Evolutionary conservation across 768 basidiomycete species (phyloP).

Genomic region (Leccinum arenicola): DNA sequence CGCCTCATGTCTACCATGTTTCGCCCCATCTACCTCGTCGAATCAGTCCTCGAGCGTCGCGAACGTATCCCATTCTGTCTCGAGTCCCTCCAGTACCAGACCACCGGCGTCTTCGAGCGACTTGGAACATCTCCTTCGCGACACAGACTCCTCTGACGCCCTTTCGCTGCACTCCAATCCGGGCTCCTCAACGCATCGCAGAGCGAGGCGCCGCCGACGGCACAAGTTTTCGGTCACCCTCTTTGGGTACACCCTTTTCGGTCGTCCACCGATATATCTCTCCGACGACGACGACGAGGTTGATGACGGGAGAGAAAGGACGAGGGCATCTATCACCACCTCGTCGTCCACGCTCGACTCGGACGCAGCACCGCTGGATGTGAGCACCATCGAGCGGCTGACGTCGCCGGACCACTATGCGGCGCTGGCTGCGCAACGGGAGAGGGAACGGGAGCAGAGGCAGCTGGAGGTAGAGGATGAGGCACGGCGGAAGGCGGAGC

Average conservation of each 20-base stretch:
- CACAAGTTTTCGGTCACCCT: slow-evolving; percentile 45
- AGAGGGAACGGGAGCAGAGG: slow-evolving; percentile 25
- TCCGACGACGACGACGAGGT: slow-evolving; percentile 45
- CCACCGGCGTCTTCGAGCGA: slow-evolving; percentile 30
- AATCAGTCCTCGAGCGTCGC: slow-evolving; percentile 4
- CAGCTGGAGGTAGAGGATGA: slow-evolving; percentile 37
- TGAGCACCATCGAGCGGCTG: slow-evolving; percentile 51
- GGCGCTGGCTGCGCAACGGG: slow-evolving; percentile 27
- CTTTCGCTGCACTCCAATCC: slow-evolving; percentile 68
- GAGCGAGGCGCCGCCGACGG: slow-evolving; percentile 33
- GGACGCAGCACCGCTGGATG: slow-evolving; percentile 65
- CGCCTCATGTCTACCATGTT: slow-evolving; percentile 58
- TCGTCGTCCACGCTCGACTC: slow-evolving; percentile 58
- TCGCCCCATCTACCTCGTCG: slow-evolving; percentile 38
- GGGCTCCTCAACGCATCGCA: slow-evolving; percentile 32
- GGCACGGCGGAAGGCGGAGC: slow-evolving; percentile 44
- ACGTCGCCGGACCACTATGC: slow-evolving; percentile 40
- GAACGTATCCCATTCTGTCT: slow-evolving; percentile 17
- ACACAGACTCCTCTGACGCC: slow-evolving; percentile 49
- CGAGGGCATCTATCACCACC: slow-evolving; percentile 21
- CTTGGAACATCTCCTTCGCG: slow-evolving; percentile 50
- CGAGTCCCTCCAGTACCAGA: slow-evolving; percentile 24
- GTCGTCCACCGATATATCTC: slow-evolving; percentile 59
- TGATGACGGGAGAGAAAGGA: slow-evolving; percentile 21
- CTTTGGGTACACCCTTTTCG: slow-evolving; percentile 69